Conservation (phyloP, 345 rosid species). For the Moricandia moricandioides region DNA sequence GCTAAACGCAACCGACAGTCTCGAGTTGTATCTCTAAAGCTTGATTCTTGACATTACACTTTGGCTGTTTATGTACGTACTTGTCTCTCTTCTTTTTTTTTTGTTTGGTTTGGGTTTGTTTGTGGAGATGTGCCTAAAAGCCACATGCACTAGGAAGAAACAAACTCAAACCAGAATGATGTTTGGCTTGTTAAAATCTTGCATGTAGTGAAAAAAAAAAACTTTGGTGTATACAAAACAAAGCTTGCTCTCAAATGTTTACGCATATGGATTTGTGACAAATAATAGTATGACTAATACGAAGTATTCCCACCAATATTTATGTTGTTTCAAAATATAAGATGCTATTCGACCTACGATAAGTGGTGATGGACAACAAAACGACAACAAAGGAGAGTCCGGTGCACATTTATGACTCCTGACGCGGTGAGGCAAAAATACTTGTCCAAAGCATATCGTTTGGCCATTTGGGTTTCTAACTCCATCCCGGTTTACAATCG, state of each 20-base stretch:
- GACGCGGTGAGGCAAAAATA: not conserved
- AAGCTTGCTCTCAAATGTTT: too few relatives aligned
- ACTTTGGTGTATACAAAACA: not conserved
- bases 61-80: slow-evolving; percentile 48
- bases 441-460: not conserved
- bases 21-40: slow-evolving; percentile 93
- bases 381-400: not conserved
- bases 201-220: not conserved
- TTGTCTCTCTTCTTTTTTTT: slow-evolving; percentile 43
- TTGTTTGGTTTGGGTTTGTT: slow-evolving; percentile 26
- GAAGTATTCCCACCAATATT: too few relatives aligned
- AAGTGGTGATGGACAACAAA: not conserved
- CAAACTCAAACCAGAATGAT: slow-evolving; percentile 28
- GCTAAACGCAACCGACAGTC: slow-evolving; percentile 95
- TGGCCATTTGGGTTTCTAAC: not conserved
- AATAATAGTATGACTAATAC: too few relatives aligned
- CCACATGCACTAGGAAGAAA: slow-evolving; percentile 30
- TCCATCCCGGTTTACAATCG: not conserved
- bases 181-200: slow-evolving; percentile 32
- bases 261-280: too few relatives aligned
- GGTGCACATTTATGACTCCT: not conserved
- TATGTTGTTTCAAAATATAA: too few relatives aligned
- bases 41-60: slow-evolving; percentile 72
- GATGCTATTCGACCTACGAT: not conserved
- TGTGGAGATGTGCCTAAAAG: slow-evolving; percentile 2